Base-by-base conservation (phyloP, 1,284 basidiomycete genomes). In the Limonomyces culmigenus region DNA sequence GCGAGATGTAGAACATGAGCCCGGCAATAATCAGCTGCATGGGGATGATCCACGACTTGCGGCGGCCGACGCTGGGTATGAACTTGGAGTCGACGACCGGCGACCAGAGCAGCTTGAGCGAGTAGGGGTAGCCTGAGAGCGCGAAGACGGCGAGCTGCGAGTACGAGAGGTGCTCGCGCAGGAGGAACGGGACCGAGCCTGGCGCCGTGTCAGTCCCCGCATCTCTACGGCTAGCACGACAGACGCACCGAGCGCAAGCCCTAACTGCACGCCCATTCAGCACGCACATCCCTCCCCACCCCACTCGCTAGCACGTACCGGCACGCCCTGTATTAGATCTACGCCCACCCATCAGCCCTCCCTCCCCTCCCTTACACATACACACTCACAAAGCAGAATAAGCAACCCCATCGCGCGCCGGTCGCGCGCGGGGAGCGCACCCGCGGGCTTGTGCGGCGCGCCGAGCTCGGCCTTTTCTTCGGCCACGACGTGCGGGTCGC, bases 41-140 rank as follows among this genome's bases (percentile, higher is more conserved):
- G 32, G 95, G 95, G 41, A 98, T 81, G 50, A 99, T 96, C 95
- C 95, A 99, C 41, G 85, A 91, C 58, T 97, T 98, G 43, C 95
- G 69, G 37, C 95, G 74, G 14, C 95, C 95, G 41, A 92, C 52
- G 34, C 72, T 73, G 31, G 73, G 62, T 45, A 85, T 67, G 54
- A 85, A 99, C 43, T 83, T 64, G 3, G 91, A 86, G 53, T 99
- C 95, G 40, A 99, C 89, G 44, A 99, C 84, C 31, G 95, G 95
- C 17, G 89, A 93, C 93, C 95, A 98, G 43, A 98, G 58, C 38
- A 99, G 62, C 59, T 99, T 99, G 50, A 98, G 73, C 23, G 87
- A 93, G 62, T 98, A 98, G 6, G 95, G 95, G 63, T 97, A 98
- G 42, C 80, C 84, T 39, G 87, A 80, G 32, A 99, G 69, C 35